phyloP scores from a whole-genome alignment of 2,329 filamentous ascomycete genomes.

The Aspergillus nomiae region DNA sequence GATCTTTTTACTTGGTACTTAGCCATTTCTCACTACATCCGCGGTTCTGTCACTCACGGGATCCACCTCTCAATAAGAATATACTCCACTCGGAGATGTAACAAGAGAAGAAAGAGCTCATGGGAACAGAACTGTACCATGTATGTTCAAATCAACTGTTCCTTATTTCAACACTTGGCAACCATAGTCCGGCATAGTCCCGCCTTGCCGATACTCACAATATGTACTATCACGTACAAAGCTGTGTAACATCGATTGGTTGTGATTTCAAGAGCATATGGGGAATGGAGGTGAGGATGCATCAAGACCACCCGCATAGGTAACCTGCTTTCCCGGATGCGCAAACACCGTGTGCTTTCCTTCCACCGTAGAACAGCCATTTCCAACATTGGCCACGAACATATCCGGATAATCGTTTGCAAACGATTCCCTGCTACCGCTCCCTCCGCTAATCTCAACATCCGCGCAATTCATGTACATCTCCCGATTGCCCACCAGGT shows the following conservation, averaged over 20 bases:
- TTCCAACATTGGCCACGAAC: conserved; percentile 15
- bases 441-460: conserved; percentile 55
- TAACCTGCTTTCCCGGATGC: conserved; percentile 11
- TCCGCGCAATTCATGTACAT: conserved; percentile 81
- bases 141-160: neutral
- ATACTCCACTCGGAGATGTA: neutral
- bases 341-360: conserved; percentile 13
- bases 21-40: too few species aligned
- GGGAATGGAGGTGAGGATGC: conserved; percentile 9
- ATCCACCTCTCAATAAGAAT: too few species aligned
- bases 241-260: neutral
- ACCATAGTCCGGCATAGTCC: neutral
- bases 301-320: conserved; percentile 9
- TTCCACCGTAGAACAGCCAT: conserved; percentile 15
- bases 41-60: too few species aligned
- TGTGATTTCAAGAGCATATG: conserved; percentile 5
- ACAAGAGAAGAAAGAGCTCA: neutral
- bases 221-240: neutral
- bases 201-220: neutral
- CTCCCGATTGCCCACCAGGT: conserved; percentile 71
- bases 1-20: too few species aligned
- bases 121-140: too few species aligned
- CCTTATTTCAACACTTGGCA: neutral
- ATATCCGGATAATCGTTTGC: conserved; percentile 8
- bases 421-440: conserved; percentile 6